Percentiles rank a stretch among this genome's conserved stretches.
These are phyloP conservation scores for Saccharomyces pastorianus DNA, from an alignment of 1,139 yeast species.

Conservation along the genomic window DNA sequence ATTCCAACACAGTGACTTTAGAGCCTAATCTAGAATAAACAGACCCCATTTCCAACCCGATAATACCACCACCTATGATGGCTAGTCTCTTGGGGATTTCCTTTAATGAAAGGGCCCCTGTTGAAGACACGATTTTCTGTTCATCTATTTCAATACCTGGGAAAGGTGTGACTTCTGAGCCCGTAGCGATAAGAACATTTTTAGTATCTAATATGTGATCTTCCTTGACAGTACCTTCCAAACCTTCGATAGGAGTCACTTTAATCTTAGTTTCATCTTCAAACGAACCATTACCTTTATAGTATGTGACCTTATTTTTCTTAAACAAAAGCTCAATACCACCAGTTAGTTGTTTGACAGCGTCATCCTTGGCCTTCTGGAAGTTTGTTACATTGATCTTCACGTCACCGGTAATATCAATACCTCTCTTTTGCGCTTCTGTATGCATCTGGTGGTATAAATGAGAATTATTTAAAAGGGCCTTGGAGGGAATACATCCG, in stretches of 20 bases:
- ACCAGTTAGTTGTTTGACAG: conserved; percentile 81
- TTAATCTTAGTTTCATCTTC: conserved; percentile 69
- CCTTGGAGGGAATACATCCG: conserved; percentile 97
- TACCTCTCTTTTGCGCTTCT: conserved; percentile 84
- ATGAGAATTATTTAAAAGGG: conserved; percentile 89
- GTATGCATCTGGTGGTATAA: conserved; percentile 81
- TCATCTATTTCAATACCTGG: conserved; percentile 96
- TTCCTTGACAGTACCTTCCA: conserved; percentile 46
- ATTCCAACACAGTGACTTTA: conserved; percentile 91
- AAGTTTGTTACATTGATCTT: conserved; percentile 66
- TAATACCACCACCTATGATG: conserved; percentile 98
- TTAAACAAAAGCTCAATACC: conserved; percentile 94
- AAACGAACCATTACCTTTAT: conserved; percentile 89
- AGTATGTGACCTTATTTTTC: conserved; percentile 89
- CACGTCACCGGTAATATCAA: conserved; percentile 69
- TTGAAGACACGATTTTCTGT: conserved; percentile 92
- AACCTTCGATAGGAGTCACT: conserved; percentile 83
- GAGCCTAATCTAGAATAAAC: conserved; percentile 94
- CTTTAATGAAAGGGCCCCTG: conserved; percentile 78
- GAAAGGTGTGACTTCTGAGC: conserved; percentile 97
- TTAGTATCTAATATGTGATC: conserved; percentile 59
- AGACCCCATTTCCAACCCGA: conserved; percentile 98
- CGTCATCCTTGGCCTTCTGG: conserved; percentile 87
- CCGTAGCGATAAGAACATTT: conserved; percentile 92
- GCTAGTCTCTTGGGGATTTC: conserved; percentile 89